A percentile compares a stretch with the other conserved stretches of the same genome.
These are phyloP conservation scores for Adenanthera pavonina DNA, from an alignment of 306 rosid species.

Conservation along the genomic window DNA sequence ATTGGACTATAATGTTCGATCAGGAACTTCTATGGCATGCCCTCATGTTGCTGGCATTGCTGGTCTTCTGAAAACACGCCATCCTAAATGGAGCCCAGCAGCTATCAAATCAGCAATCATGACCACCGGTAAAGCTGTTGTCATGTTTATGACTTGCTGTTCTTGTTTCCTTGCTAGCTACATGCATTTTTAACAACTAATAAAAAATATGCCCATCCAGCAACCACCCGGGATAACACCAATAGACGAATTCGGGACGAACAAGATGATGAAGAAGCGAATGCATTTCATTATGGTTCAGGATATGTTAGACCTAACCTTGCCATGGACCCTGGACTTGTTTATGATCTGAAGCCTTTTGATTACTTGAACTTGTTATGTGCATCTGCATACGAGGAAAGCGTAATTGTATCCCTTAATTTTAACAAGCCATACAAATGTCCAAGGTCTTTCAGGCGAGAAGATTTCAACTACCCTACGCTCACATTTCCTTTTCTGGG, in stretches of 20 bases:
- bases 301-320: not conserved
- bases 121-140: not conserved
- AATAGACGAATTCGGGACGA: not conserved
- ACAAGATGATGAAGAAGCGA: not conserved
- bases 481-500: not conserved
- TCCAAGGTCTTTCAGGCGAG: not conserved
- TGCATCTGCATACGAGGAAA: not conserved
- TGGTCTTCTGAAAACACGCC: not conserved
- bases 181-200: too few relatives aligned
- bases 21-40: not conserved
- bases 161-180: not conserved
- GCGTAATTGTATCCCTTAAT: not conserved
- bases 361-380: conserved; percentile 5
- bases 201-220: not conserved
- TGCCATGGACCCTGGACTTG: conserved; percentile 14
- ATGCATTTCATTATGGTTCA: not conserved
- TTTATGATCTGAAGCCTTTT: not conserved
- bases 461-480: conserved; percentile 13
- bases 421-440: not conserved
- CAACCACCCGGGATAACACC: not conserved
- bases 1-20: not conserved
- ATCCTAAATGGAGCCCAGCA: conserved; percentile 1
- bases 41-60: conserved; percentile 10
- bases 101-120: conserved; percentile 6
- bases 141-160: not conserved